Evolutionary conservation across 176 grass and related monocot species (phyloP).

Genomic region (Paspalum notatum): DNA sequence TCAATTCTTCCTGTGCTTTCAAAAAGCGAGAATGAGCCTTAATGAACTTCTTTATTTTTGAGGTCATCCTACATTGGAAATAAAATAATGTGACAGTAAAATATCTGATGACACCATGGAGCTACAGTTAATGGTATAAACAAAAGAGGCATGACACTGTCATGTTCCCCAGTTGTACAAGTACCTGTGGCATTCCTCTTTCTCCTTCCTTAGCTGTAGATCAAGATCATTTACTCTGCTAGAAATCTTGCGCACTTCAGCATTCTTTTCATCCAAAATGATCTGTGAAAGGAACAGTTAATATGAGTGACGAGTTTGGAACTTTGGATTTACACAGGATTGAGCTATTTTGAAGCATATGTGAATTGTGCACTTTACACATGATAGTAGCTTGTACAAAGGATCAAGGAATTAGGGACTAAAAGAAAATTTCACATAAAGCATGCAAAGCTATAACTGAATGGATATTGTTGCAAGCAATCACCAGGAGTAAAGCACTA

Average conservation of each 20-base stretch:
- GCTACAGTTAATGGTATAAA: slow-evolving; percentile 1
- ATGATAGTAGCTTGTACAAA: not conserved
- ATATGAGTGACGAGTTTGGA: slow-evolving; percentile 20
- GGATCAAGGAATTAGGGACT: not conserved
- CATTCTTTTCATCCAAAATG: slow-evolving; percentile 74
- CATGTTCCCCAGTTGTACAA: slow-evolving; percentile 8
- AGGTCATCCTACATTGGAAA: slow-evolving; percentile 64
- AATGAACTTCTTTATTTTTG: slow-evolving; percentile 85
- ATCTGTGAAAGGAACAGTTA: slow-evolving; percentile 48
- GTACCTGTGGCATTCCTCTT: slow-evolving; percentile 86
- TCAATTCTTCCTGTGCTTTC: slow-evolving; percentile 83
- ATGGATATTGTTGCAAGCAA: slow-evolving; percentile 5
- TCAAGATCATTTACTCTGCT: slow-evolving; percentile 80
- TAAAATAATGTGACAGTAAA: slow-evolving; percentile 1
- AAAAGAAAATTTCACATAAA: not conserved
- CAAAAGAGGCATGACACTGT: not conserved
- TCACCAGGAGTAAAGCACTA: not conserved
- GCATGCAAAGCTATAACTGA: not conserved
- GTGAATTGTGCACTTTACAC: not conserved
- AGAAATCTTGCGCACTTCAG: slow-evolving; percentile 70
- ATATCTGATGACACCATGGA: slow-evolving; percentile 24
- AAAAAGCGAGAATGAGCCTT: slow-evolving; percentile 82
- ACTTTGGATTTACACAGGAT: slow-evolving; percentile 28
- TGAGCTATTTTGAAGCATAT: not conserved
- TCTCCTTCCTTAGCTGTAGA: slow-evolving; percentile 61